Base-by-base conservation (phyloP, 2,329 filamentous ascomycete species). In the Chrysosporium keratinophilum region DNA sequence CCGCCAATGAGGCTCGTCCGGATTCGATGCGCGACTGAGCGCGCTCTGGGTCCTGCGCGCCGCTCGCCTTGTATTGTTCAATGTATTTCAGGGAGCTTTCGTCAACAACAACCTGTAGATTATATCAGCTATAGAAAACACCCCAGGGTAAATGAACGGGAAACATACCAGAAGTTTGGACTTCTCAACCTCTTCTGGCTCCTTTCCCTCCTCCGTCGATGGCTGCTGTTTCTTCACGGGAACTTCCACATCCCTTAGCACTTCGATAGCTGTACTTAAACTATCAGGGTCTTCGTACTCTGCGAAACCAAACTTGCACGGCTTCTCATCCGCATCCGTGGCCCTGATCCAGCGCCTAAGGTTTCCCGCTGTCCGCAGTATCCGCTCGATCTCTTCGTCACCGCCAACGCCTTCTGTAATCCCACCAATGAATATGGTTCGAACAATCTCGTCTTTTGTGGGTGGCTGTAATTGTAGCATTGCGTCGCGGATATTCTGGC, bases 231-330 rank as follows among this genome's bases (percentile, higher is more conserved):
- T 85, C 72, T 88, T 87, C 40, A 83, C 75, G 31, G 93, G 93
- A 47, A 97, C 81, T 65, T 88, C 78, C 58, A 96, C 76, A 62
- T 93, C 84, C 66, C 83, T 82, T 62, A 96, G 80, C 54, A 95
- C 80, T 68, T 94, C 88, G 53, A 90, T 82, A 42, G 91, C 93
- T 43, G 84, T 84, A 67, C 85, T 83, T 61, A 98, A 76, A 60
- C 89, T 91, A 69, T 95, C 87, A 20, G 84, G 82, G 68, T 97
- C 90, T 58, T 95, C 91, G 69, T 87, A 98, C 70, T 96, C 87
- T 56, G 91, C 93, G 71, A 98, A 97, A 12, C 91, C 93, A 74
- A 97, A 97, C 58, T 84, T 85, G 70, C 85, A 84, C 54, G 83
- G 83, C 71, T 91, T 93, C 60, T 86, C 82, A 60, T 88, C 83